Base-by-base conservation (phyloP, 495 filamentous ascomycete genomes). In the Staphylotrichum tortipilum region DNA sequence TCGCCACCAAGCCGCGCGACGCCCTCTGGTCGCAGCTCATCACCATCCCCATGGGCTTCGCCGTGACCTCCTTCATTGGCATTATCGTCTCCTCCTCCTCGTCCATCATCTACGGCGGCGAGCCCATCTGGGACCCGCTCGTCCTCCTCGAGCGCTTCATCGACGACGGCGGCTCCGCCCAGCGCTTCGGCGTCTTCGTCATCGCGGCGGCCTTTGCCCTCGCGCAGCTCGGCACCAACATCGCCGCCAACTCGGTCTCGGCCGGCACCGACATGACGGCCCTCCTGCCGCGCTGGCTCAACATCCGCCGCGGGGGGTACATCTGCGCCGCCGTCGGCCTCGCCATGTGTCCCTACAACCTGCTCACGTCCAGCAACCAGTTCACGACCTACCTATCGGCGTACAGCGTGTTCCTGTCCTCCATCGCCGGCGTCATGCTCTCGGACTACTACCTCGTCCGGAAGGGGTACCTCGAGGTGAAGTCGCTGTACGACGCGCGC, bases 371-470 rank as follows among this genome's bases (percentile, higher is more conserved):
- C 7, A 77, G 79, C n/a, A 95, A 94, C 68, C 81, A 85, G 63
- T 96, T 96, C 73, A 90, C 85, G n/a, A 90, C 86, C 37, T 96
- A 95, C 58, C 82, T 96, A 5, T 91, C 86, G 11, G 85, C 90
- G 21, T 95, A 96, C 71, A 89, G 86, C n/a, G 86, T 96, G 52
- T 96, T 96, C 70, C 80, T 96, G 21, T 90, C 85, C 39, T 87
- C 87, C 31, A 92, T 96, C 57, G 90, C 88, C 12, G 90, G 89
- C 15, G 88, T 94, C 48, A 92, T 96, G 61, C 75, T 89, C 59
- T 81, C 71, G 64, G 90, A 96, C 68, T 96, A 95, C 74, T 96
- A 95, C 68, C 54, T 88, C 50, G 87, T 95, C 17, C 86, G 89
- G 50, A 78, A 76, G 26, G 90, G 90, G 33, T 95, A 90, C 63